Evolutionary conservation across 140 eudicot species (phyloP).

Genomic region (Erigeron philadelphicus): DNA sequence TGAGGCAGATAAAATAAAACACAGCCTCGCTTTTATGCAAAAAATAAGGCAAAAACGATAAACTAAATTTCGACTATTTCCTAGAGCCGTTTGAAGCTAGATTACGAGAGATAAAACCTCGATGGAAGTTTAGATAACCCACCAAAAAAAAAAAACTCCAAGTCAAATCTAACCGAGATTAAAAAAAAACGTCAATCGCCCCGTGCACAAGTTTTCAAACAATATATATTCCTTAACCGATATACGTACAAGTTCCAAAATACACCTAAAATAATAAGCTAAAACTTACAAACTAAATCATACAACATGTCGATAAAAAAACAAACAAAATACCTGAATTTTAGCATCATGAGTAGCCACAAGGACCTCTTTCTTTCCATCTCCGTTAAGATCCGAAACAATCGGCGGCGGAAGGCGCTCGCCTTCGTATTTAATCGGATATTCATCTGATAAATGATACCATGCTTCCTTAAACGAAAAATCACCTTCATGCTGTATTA

Average conservation of each 20-base stretch:
- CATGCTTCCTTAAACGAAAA: constrained; percentile 94
- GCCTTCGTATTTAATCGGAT: constrained; percentile 82
- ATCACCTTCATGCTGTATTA: constrained; percentile 79
- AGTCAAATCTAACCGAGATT: too few relatives aligned
- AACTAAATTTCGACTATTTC: not conserved
- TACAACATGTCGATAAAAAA: not conserved
- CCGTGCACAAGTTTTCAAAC: not conserved
- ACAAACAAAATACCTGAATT: constrained; percentile 55
- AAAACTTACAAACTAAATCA: not conserved
- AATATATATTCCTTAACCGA: not conserved
- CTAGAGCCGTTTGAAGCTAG: not conserved
- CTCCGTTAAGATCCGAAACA: constrained; percentile 93
- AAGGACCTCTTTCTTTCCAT: constrained; percentile 80
- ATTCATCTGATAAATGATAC: constrained; percentile 83
- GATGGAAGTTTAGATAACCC: too few relatives aligned
- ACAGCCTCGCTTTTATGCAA: not conserved
- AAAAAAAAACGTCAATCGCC: not conserved
- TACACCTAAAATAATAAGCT: not conserved
- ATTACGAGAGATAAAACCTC: not conserved
- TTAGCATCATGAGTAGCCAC: constrained; percentile 94
- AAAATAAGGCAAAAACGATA: not conserved
- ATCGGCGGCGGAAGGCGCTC: constrained; percentile 96
- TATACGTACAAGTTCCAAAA: not conserved
- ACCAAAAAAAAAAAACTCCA: too few relatives aligned
- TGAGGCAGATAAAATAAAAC: not conserved